Conservation (phyloP, 768 basidiomycete genomes). For the Pluteus cervinus region DNA sequence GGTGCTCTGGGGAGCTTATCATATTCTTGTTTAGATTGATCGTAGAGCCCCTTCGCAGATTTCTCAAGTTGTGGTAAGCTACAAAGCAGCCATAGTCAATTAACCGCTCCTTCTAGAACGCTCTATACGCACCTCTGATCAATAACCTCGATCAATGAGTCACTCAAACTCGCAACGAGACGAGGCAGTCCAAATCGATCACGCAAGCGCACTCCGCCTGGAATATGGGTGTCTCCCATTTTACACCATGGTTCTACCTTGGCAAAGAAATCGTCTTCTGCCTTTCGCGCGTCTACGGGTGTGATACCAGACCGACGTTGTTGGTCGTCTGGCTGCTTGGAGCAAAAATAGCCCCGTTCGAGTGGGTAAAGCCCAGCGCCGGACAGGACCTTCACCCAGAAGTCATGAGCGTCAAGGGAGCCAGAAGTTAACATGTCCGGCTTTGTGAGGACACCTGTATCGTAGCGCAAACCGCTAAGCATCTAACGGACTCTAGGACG, state of each 20-base stretch:
- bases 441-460: conserved; percentile 62
- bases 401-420: no score
- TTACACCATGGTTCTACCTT: conserved; percentile 46
- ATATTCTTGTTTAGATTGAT: no score
- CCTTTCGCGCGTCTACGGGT: conserved; percentile 27
- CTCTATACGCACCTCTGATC: conserved; percentile 38
- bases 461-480: no score
- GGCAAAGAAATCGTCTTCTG: conserved; percentile 40
- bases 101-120: neutral
- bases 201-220: no score
- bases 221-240: no score
- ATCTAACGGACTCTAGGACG: no score
- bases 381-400: conserved; percentile 44
- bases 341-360: conserved; percentile 58
- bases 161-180: conserved; percentile 47
- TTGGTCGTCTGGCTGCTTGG: conserved; percentile 56
- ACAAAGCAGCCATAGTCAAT: no score
- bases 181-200: conserved; percentile 49
- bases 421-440: conserved; percentile 48
- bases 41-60: no score
- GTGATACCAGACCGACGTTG: conserved; percentile 36
- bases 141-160: conserved; percentile 46
- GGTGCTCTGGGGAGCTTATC: no score
- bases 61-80: no score
- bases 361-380: conserved; percentile 33